phyloP scores from a whole-genome alignment of 257 asterid genomes.

The Solanum dulcamara region DNA sequence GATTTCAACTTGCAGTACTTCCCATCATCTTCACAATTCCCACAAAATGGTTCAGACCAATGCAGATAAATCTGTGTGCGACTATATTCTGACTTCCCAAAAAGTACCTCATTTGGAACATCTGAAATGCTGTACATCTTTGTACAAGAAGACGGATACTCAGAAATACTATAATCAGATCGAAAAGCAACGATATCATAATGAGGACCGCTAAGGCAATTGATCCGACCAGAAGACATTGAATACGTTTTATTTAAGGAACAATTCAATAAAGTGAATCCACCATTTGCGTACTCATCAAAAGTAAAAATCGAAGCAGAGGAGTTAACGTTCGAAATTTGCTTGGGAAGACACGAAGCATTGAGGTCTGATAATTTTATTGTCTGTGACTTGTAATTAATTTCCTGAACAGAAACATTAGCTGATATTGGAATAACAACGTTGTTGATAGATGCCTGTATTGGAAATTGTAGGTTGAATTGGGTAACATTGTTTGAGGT shows the following conservation, averaged over 20 bases:
- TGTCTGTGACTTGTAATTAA: constrained; percentile 19
- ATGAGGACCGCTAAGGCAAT: constrained; percentile 30
- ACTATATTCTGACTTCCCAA: constrained; percentile 2
- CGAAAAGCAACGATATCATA: constrained; percentile 20
- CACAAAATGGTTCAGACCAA: constrained; percentile 48
- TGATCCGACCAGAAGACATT: neutral
- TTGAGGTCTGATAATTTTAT: constrained; percentile 4
- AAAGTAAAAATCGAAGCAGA: neutral
- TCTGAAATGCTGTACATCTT: constrained; percentile 47
- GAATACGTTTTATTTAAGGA: neutral
- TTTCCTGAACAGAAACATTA: constrained; percentile 5
- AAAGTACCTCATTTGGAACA: constrained; percentile 15
- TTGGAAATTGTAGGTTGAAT: constrained; percentile 10
- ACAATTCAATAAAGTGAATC: neutral
- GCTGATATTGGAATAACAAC: neutral
- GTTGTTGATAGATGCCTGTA: constrained; percentile 10
- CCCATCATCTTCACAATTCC: constrained; percentile 39
- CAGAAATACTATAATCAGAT: constrained; percentile 17
- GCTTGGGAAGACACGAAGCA: constrained; percentile 21
- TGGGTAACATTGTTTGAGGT: neutral
- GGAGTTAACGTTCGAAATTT: neutral
- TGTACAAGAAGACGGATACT: constrained; percentile 30
- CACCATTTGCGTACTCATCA: neutral
- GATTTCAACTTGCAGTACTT: constrained; percentile 35
- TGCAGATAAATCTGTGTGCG: constrained; percentile 4